Evolutionary conservation across 2,329 filamentous ascomycete genomes (phyloP), one percentile per base, ranked within the genome.

Genomic region (Penicillium olsonii): DNA sequence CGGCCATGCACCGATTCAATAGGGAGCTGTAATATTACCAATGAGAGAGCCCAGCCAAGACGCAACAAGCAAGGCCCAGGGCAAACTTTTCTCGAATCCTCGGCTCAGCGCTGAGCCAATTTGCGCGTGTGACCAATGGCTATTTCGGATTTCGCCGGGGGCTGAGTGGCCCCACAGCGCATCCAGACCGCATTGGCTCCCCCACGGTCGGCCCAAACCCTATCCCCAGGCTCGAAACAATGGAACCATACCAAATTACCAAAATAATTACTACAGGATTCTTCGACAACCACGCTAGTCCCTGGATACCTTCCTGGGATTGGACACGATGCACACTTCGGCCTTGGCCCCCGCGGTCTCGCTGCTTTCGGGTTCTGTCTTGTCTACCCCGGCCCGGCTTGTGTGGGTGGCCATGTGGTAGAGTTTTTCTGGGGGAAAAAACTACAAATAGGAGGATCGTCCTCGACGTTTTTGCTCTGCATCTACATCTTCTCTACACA

Each of bases 141-240:
- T 8, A 12, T 3, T 15, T 26, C 34, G 40, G 45, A 15, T 19
- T 9, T 19, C 17, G 37, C 45, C 34, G 40, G 46, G 20, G 41
- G 27, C 46, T 40, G 35, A 49, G 35, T 17, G 5, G 14, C 10
- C 34, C 33, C 42, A 37, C 20, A n/a, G 19, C 33, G 22, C n/a
- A 5, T 26, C 34, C 12, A 33, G 27, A 22, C 35, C 29, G 17
- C 5, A 40, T 49, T 49, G 37, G 46, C 14, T 24, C 42, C 38
- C 24, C 42, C 35, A 49, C 27, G 14, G 15, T 22, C 35, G 41
- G 27, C n/a, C 17, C 15, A 35, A 48, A 45, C 47, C 26, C 35
- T 45, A 45, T 39, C 47, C 47, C 47, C 47, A 44, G 47, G 42
- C 42, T 44, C 29, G 33, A 50, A 50, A 37, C 47, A 50, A n/a